Evolutionary conservation across 352 stramenopile species (phyloP), one percentile per base, ranked within the genome.

Genomic region (Globisporangium sylvaticum): DNA sequence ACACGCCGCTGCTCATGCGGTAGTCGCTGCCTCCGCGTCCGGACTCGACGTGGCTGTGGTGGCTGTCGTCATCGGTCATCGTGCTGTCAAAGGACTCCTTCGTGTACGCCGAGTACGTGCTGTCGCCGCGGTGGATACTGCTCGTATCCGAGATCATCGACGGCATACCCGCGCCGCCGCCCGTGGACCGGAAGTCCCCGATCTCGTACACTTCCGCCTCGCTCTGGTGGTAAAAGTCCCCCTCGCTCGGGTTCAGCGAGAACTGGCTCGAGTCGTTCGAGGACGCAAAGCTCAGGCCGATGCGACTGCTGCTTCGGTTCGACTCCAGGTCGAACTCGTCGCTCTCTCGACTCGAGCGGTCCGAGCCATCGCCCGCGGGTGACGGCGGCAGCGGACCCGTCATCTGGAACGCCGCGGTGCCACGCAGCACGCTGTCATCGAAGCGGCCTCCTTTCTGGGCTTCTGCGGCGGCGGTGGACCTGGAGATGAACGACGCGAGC

Each of bases 31-130:
- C 39, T n/a, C 18, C 39, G 0, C 39, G 39, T 46, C 15, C 39
- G 15, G 39, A 46, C 4, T 61, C 59, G 18, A 63, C 52, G 1
- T 68, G 37, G 14, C 37, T 44, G 6, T 44, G 46, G 46, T 62
- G 52, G n/a, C 31, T 27, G 14, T 37, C 22, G n/a, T 58, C 52
- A 4, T 31, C 52, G 1, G 52, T 57, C 31, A 44, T 32, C 6
- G 62, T 71, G 25, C 39, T 57, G 25, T 63, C 57, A 22, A 69
- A 69, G 27, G 74, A 77, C 58, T 66, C 29, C 52, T 81, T 74
- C 61, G 75, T 63, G 20, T 50, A 83, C 12, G 81, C 68, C 6
- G 74, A 81, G 62, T 81, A 86, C 24, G 72, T 67, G 58, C 72
- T 76, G 55, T 73, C 75, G 6, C 69, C 75, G 2, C 74, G 70